Evolutionary conservation across 495 filamentous ascomycete species (phyloP).

Genomic region (Penicillium psychrofluorescens): DNA sequence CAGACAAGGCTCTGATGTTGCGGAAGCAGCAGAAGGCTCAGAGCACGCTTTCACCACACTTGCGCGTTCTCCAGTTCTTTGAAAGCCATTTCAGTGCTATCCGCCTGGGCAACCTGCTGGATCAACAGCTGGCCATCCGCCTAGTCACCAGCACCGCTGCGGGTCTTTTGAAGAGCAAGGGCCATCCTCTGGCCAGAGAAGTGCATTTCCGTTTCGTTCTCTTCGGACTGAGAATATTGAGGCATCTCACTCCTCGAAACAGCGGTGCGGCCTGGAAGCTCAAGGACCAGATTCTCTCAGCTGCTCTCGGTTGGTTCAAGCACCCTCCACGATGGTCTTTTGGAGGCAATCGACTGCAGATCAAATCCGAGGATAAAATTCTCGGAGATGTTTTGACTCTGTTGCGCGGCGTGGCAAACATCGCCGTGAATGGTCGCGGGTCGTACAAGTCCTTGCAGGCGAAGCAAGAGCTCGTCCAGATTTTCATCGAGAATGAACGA

Average conservation of each 20-base stretch:
- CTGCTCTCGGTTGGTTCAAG: conserved; percentile 81
- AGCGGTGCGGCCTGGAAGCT: conserved; percentile 59
- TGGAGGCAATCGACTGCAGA: conserved; percentile 84
- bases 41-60: conserved; percentile 76
- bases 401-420: conserved; percentile 47
- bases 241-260: conserved; percentile 56
- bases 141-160: conserved; percentile 68
- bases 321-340: conserved; percentile 86
- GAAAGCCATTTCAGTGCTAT: conserved; percentile 91
- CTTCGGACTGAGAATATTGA: conserved; percentile 70
- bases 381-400: conserved; percentile 66
- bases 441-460: conserved; percentile 57
- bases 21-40: conserved; percentile 71
- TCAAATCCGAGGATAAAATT: conserved; percentile 84
- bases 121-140: conserved; percentile 71
- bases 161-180: conserved; percentile 57
- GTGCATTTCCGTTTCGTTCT: conserved; percentile 81
- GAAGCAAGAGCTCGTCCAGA: conserved; percentile 72
- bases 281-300: conserved; percentile 82
- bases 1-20: conserved; percentile 67
- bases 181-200: conserved; percentile 84
- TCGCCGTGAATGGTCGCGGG: conserved; percentile 47
- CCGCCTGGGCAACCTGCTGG: conserved; percentile 69
- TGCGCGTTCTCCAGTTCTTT: conserved; percentile 78
- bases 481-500: conserved; percentile 80